These are phyloP conservation scores for Tuber melanosporum DNA, from an alignment of 495 filamentous ascomycete species.

Conservation along the genomic window DNA sequence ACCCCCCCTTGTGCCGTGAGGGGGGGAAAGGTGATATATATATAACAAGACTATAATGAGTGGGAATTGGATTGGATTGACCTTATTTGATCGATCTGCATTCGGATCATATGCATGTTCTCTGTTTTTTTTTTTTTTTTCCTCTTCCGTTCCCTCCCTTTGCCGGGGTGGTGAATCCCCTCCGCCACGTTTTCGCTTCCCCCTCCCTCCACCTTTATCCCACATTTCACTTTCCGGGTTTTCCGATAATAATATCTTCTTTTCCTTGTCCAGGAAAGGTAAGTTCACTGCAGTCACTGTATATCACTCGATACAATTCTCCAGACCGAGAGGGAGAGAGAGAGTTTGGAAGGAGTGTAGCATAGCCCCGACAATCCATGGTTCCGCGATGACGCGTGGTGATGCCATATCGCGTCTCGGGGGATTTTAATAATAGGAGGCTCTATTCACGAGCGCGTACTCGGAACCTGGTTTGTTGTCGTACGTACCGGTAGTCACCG, in stretches of 20 bases:
- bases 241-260: background rate
- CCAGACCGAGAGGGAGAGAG: background rate
- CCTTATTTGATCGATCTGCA: background rate
- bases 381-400: too few species aligned
- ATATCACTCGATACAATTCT: background rate
- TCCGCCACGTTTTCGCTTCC: background rate
- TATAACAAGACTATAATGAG: slow-evolving; percentile 4
- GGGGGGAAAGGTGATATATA: background rate
- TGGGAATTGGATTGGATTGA: slow-evolving; percentile 1
- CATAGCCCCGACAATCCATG: too few species aligned
- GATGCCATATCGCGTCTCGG: too few species aligned
- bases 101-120: background rate
- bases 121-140: background rate
- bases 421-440: too few species aligned
- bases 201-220: background rate
- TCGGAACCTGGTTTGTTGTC: too few species aligned
- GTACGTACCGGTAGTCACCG: too few species aligned
- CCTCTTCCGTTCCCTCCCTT: background rate
- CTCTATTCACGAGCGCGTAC: too few species aligned
- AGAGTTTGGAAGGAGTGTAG: too few species aligned
- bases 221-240: background rate
- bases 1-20: background rate
- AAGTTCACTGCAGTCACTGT: background rate
- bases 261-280: background rate
- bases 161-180: background rate